A percentile compares a stretch with the other conserved stretches of the same genome.
phyloP scores from a whole-genome alignment of 1,284 basidiomycete species.

The Ustilago esculenta region DNA sequence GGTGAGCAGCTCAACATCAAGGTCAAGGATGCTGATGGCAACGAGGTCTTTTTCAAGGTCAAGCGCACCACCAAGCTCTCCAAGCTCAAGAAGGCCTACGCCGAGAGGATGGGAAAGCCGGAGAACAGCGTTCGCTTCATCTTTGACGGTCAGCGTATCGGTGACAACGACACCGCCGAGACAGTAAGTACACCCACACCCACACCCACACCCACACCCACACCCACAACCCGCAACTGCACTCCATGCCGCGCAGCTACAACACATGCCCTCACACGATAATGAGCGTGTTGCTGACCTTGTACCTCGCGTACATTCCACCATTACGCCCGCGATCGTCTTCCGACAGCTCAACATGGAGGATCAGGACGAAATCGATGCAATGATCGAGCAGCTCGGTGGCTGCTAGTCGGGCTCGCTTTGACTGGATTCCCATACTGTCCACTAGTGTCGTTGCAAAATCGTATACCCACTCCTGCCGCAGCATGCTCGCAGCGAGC shows the following conservation, averaged over 20 bases:
- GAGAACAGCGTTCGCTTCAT: conserved; percentile 65
- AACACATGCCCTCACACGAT: too few species aligned
- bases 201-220: too few species aligned
- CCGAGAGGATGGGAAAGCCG: conserved; percentile 86
- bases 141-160: conserved; percentile 64
- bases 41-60: conserved; percentile 98
- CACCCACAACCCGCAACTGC: too few species aligned
- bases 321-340: background rate
- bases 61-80: conserved; percentile 91
- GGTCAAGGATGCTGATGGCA: conserved; percentile 71
- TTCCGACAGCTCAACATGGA: conserved; percentile 61
- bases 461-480: conserved; percentile 19
- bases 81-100: conserved; percentile 93
- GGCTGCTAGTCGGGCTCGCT: conserved; percentile 42
- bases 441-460: background rate
- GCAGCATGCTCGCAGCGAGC: background rate
- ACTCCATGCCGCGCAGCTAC: too few species aligned
- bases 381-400: conserved; percentile 66
- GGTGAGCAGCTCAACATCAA: conserved; percentile 67
- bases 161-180: conserved; percentile 65
- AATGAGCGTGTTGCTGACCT: too few species aligned
- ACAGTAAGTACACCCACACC: conserved; percentile 48
- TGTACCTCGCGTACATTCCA: too few species aligned
- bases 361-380: conserved; percentile 66
- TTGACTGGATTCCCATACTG: too few species aligned